Percentiles rank a stretch among this genome's conserved stretches.
Evolutionary conservation across 768 basidiomycete species (phyloP).

Genomic region (Sporobolomyces pararoseus): DNA sequence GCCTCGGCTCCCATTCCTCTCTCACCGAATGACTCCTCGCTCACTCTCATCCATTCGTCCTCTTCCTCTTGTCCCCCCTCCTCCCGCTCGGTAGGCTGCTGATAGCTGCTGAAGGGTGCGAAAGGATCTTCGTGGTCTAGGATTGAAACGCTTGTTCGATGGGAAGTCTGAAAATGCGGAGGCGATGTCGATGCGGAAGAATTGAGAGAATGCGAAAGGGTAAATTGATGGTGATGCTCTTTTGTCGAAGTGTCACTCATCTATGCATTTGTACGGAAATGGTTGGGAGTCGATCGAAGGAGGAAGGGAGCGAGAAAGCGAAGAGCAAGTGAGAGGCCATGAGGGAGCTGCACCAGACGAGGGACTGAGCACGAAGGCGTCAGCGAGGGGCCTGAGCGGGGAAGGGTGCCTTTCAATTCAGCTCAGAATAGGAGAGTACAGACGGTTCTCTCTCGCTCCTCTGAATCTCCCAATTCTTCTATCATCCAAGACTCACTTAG

Average conservation of each 20-base stretch:
- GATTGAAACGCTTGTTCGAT: conserved; percentile 22
- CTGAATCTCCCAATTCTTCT: no score
- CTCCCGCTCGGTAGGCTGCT: neutral
- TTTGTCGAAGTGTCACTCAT: neutral
- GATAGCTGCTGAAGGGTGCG: neutral
- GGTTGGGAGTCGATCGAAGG: neutral
- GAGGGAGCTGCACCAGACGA: no score
- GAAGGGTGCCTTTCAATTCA: no score
- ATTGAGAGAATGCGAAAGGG: neutral
- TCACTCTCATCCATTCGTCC: neutral
- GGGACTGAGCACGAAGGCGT: neutral
- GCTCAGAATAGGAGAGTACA: no score
- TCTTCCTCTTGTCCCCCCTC: neutral
- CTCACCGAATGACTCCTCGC: neutral
- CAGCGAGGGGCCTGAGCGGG: no score
- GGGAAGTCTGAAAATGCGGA: neutral
- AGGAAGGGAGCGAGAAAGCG: neutral
- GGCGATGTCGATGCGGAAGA: neutral
- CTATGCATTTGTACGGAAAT: neutral
- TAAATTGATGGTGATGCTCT: neutral
- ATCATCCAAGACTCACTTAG: no score
- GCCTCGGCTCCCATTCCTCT: neutral
- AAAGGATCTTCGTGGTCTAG: conserved; percentile 26
- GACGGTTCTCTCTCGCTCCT: no score
- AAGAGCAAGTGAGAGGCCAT: no score